phyloP scores from a whole-genome alignment of 805 yeast species.

The Ogataea saltuana region DNA sequence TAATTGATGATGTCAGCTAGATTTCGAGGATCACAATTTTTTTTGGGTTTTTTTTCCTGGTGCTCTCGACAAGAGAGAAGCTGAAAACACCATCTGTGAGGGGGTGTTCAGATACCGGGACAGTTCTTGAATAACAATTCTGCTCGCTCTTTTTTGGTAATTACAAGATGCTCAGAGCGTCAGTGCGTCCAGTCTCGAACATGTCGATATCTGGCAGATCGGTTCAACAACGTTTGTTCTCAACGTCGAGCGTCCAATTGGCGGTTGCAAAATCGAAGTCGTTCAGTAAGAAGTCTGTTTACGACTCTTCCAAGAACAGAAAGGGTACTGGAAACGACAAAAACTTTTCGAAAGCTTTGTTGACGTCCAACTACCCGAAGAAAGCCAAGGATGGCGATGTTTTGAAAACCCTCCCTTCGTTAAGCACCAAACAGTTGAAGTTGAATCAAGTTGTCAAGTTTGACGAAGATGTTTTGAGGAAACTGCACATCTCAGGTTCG shows the following conservation, averaged over 20 bases:
- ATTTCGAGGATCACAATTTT: too few species aligned
- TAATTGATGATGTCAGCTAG: neutral
- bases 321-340: slow-evolving; percentile 38
- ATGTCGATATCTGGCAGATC: neutral
- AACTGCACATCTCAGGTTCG: slow-evolving; percentile 55
- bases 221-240: slow-evolving; percentile 15
- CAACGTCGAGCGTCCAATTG: slow-evolving; percentile 10
- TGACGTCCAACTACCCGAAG: slow-evolving; percentile 27
- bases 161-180: slow-evolving; percentile 2
- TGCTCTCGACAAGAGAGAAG: too few species aligned
- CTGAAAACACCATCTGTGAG: too few species aligned
- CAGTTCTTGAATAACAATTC: too few species aligned
- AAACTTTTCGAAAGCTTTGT: slow-evolving; percentile 28
- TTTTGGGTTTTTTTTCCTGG: neutral
- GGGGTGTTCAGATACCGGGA: too few species aligned
- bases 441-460: slow-evolving; percentile 41
- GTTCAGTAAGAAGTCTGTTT: slow-evolving; percentile 29
- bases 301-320: slow-evolving; percentile 28
- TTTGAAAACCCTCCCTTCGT: slow-evolving; percentile 21
- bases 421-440: slow-evolving; percentile 18
- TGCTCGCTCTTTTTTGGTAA: too few species aligned
- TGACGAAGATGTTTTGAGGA: slow-evolving; percentile 41
- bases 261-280: slow-evolving; percentile 34
- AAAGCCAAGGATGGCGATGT: slow-evolving; percentile 25
- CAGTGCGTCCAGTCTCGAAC: neutral